Base-by-base conservation (phyloP, 2,329 filamentous ascomycete genomes). In the Claviceps fusiformis region DNA sequence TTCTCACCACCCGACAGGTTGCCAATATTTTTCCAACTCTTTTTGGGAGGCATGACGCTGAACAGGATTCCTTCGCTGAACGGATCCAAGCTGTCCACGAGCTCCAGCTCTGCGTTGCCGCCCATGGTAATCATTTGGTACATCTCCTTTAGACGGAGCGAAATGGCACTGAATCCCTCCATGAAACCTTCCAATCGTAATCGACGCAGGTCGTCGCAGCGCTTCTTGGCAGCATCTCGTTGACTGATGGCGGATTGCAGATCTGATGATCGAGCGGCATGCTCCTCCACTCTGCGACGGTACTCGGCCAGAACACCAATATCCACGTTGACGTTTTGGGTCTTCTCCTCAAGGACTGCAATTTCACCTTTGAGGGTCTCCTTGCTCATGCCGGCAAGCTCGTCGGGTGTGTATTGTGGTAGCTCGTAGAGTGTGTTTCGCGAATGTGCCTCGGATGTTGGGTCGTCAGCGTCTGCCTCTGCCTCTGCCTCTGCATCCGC, bases 101-200 rank as follows among this genome's bases (percentile, higher is more conserved):
- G 83, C 70, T 98, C 95, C 13, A 98, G 81, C 73, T 98, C 93
- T 0, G 93, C 93, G 64, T 98, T 98, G 55, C 93, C 93, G 58
- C 93, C 93, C 90, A 98, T 97, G 27, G 93, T 98, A 68, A 98
- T 98, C 91, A 98, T 96, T 69, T 98, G 93, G 73, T 98, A 98
- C 93, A 98, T 98, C 67, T 98, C 93, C 75, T 98, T 98, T 49
- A 98, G 78, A 0, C 92, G 87, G 29, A 96, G 77, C 1, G 92
- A 97, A 70, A 98, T 98, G 59, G 83, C 86, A 64, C 86, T 86
- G 74, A 98, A 97, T 44, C 95, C 93, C 67, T 95, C 89, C 91
- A 97, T 97, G 79, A 98, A 98, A 41, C 93, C 92, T 63, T 96
- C 92, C 8, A 97, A 77, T 35, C 93, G 88, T 52, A 95, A 77